Percentiles rank a stretch among this genome's conserved stretches.
Conservation (phyloP, 192 early-diverging fungal genomes). For the Coemansia sp. region DNA sequence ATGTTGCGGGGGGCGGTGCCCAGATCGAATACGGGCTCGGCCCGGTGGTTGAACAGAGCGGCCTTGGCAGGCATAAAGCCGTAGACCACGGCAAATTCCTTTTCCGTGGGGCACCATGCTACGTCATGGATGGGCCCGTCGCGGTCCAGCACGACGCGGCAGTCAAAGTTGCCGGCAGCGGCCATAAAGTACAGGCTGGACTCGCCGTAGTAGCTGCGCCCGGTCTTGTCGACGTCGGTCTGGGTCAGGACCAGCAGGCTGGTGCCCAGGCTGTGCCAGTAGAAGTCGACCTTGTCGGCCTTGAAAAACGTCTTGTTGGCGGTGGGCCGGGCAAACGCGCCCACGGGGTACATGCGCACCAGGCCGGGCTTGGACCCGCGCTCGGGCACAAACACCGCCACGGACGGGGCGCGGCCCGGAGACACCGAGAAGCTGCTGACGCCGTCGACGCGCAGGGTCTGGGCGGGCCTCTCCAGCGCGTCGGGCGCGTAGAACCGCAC, state of each 20-base stretch:
- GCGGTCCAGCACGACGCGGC: conserved; percentile 77
- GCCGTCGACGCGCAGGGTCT: conserved; percentile 71
- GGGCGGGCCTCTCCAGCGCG: conserved; percentile 28
- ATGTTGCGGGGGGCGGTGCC: conserved; percentile 84
- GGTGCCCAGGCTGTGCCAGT: conserved; percentile 90
- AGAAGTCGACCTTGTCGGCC: conserved; percentile 87
- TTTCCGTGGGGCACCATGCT: conserved; percentile 90
- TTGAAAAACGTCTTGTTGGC: conserved; percentile 94
- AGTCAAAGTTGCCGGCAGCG: conserved; percentile 89
- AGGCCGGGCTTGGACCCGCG: conserved; percentile 76
- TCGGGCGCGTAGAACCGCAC: conserved; percentile 75
- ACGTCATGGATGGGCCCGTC: conserved; percentile 96
- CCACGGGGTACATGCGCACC: conserved; percentile 82
- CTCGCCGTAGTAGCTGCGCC: conserved; percentile 97
- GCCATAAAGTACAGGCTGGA: conserved; percentile 89
- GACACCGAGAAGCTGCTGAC: conserved; percentile 83
- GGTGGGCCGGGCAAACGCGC: conserved; percentile 66
- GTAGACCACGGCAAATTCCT: conserved; percentile 96
- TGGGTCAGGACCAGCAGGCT: conserved; percentile 86
- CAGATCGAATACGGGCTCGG: conserved; percentile 79
- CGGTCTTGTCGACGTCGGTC: conserved; percentile 94
- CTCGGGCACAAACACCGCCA: conserved; percentile 91
- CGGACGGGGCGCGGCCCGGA: conserved; percentile 75
- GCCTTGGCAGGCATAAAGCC: conserved; percentile 93
- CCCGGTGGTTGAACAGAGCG: conserved; percentile 89